These are phyloP conservation scores for Massarina eburnea DNA, from an alignment of 2,329 filamentous ascomycete species.

Conservation along the genomic window DNA sequence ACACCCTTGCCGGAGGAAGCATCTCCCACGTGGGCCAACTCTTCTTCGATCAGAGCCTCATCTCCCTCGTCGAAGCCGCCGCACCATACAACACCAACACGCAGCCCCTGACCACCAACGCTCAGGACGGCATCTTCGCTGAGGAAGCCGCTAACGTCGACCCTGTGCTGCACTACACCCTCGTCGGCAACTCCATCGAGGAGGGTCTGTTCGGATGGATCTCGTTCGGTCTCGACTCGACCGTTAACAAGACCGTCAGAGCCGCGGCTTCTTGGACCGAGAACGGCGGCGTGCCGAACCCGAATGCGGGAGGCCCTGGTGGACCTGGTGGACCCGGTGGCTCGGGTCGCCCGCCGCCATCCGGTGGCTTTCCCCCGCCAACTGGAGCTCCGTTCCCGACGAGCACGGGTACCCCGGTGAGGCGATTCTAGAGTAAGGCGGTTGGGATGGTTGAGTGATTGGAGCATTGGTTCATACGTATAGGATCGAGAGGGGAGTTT, in stretches of 20 bases:
- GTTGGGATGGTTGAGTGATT: too few relatives aligned
- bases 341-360: not conserved
- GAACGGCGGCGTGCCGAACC: conserved; percentile 30
- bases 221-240: conserved; percentile 30
- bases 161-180: conserved; percentile 61
- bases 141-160: conserved; percentile 52
- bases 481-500: too few relatives aligned
- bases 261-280: conserved; percentile 28
- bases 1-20: conserved; percentile 51
- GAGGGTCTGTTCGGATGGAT: conserved; percentile 38
- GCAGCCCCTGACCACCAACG: conserved; percentile 52
- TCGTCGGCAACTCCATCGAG: conserved; percentile 53
- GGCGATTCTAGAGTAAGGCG: too few relatives aligned
- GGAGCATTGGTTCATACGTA: too few relatives aligned
- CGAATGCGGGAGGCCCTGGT: conserved; percentile 10
- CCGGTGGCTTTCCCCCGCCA: too few relatives aligned
- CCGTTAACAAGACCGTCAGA: conserved; percentile 27
- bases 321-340: not conserved
- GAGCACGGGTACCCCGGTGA: too few relatives aligned
- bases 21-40: conserved; percentile 65
- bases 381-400: too few relatives aligned
- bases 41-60: conserved; percentile 65
- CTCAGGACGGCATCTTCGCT: conserved; percentile 53
- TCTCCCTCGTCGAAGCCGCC: conserved; percentile 51
- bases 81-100: conserved; percentile 49